phyloP scores from a whole-genome alignment of 2,329 filamentous ascomycete genomes.

The Westerdykella ornata region DNA sequence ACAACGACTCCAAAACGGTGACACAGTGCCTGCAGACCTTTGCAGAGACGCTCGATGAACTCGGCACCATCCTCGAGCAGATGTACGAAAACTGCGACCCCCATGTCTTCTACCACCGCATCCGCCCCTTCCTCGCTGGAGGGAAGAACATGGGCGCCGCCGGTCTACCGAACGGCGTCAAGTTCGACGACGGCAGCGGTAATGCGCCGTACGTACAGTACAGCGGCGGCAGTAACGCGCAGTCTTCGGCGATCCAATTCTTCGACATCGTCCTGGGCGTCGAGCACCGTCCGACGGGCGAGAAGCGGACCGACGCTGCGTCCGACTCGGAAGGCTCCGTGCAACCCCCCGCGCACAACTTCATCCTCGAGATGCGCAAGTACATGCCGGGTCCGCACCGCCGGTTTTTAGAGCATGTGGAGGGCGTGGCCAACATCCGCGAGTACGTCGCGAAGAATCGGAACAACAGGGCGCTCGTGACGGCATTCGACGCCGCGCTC shows the following conservation, averaged over 20 bases:
- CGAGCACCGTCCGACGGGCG: constrained; percentile 82
- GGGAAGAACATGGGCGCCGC: constrained; percentile 98
- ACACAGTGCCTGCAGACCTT: constrained; percentile 71
- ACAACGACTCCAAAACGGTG: constrained; percentile 63
- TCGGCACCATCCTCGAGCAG: constrained; percentile 68
- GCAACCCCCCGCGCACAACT: constrained; percentile 61
- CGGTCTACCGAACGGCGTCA: constrained; percentile 76
- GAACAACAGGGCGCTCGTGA: constrained; percentile 58
- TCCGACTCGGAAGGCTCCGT: constrained; percentile 38
- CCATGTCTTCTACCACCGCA: constrained; percentile 88
- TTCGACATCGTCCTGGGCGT: constrained; percentile 89
- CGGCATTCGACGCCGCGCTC: constrained; percentile 87
- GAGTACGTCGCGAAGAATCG: constrained; percentile 63
- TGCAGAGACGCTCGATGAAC: constrained; percentile 80
- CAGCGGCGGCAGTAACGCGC: constrained; percentile 90
- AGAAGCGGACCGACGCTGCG: constrained; percentile 44
- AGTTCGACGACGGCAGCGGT: constrained; percentile 76
- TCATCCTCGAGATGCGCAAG: constrained; percentile 91
- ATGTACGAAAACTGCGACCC: constrained; percentile 97
- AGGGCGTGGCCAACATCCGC: constrained; percentile 76
- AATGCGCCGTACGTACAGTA: constrained; percentile 69
- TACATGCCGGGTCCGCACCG: constrained; percentile 96
- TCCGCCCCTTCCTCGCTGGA: constrained; percentile 90
- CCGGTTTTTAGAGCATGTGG: constrained; percentile 76
- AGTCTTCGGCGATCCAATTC: constrained; percentile 95